Base-by-base conservation (phyloP, 768 basidiomycete genomes). In the Mrakia hoshinonis region DNA sequence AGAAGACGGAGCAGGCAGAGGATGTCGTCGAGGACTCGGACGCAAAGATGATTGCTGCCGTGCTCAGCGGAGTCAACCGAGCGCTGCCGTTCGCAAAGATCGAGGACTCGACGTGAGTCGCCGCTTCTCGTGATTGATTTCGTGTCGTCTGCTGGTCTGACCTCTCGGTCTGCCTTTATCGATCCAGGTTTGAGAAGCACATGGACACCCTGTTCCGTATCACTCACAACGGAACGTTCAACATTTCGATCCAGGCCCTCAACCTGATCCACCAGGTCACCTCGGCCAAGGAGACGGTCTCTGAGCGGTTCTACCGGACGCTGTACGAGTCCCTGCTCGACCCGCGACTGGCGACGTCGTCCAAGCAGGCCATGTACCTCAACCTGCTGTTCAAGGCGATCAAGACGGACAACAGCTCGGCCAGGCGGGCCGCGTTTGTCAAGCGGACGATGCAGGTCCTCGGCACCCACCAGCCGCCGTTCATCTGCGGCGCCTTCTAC, bases 281-380 rank as follows among this genome's bases (percentile, higher is more conserved):
- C 20, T 81, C 85, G 0, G 83, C 87, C 0, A 82, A 77, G 55
- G 70, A 76, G 77, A 73, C 77, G 20, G 76, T 81, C 38, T 78
- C 80, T 13, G 81, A 83, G 70, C 78, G 82, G n/a, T 83, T 82
- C 76, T 83, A 81, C 80, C 87, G 92, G 49, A 86, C 91, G 0
- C 82, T 99, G 0, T 99, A 98, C 75, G 85, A 87, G n/a, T 92
- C 92, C 2, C 81, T 99, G 5, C 85, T 89, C 62, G 95, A 99
- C 75, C 81, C 83, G 1, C 87, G 95, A 18, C 84, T 99, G 1
- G 83, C 87, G 3, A 83, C 84, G 2, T 92, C 92, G 15, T 89
- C 88, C 2, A 98, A 98, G 77, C 93, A 98, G 78, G 92, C 93
- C 6, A 90, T 98, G 87, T 98, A 95, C 79, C 85, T 99, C 69